A percentile compares a stretch with the other conserved stretches of the same genome.
These are phyloP conservation scores for Fragaria nilgerrensis DNA, from an alignment of 306 rosid species.

Conservation along the genomic window DNA sequence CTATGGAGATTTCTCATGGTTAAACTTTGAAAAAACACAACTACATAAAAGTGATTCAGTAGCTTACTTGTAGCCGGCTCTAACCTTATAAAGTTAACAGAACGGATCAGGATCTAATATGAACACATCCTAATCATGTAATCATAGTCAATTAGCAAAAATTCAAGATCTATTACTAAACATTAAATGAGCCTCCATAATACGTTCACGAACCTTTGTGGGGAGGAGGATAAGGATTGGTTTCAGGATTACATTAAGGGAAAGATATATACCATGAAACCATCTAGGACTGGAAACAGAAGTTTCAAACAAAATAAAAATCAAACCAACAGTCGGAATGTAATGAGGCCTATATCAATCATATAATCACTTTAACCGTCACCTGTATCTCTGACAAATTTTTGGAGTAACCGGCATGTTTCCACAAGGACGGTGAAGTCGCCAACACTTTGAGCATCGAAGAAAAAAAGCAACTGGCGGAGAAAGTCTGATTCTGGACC, in stretches of 20 bases:
- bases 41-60: neutral
- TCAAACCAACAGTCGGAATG: constrained; percentile 9
- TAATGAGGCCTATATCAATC: neutral
- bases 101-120: neutral
- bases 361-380: constrained; percentile 20
- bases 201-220: neutral
- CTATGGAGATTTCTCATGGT: neutral
- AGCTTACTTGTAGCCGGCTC: neutral
- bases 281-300: neutral
- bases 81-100: neutral
- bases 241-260: neutral
- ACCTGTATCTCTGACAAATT: constrained; percentile 67
- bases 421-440: constrained; percentile 76
- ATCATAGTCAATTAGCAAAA: neutral
- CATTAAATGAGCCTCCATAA: neutral
- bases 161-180: neutral
- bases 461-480: constrained; percentile 83
- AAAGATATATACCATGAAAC: neutral
- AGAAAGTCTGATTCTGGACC: constrained; percentile 85
- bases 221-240: neutral
- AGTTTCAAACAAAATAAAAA: constrained; percentile 3
- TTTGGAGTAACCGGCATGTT: constrained; percentile 67
- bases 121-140: neutral
- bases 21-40: neutral
- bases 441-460: constrained; percentile 47